A percentile compares a stretch with the other conserved stretches of the same genome.
These are phyloP conservation scores for Berkeleyomyces basicola DNA, from an alignment of 2,329 filamentous ascomycete genomes.

Conservation along the genomic window DNA sequence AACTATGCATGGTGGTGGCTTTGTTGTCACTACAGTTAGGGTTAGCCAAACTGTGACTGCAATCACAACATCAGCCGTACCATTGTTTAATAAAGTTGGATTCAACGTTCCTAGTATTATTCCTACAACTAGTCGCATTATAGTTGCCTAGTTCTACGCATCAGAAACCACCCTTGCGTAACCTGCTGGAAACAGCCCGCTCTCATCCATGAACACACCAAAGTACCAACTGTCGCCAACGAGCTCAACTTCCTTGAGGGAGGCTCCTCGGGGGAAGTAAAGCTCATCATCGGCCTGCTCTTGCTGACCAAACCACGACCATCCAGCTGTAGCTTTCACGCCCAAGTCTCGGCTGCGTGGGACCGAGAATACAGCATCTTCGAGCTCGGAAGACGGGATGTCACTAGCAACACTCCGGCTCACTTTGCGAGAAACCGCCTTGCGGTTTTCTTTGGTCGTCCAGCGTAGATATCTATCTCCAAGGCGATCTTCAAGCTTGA, in stretches of 20 bases:
- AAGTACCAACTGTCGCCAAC: constrained; percentile 85
- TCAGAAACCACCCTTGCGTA: constrained; percentile 41
- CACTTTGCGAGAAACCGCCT: constrained; percentile 1
- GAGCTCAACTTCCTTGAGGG: constrained; percentile 69
- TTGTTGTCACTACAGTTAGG: neutral
- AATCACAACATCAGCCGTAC: neutral
- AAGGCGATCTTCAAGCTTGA: constrained; percentile 26
- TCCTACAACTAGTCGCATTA: neutral
- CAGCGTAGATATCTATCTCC: constrained; percentile 1
- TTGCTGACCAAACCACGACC: constrained; percentile 60
- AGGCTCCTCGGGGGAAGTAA: constrained; percentile 66
- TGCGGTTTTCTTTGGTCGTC: constrained; percentile 3
- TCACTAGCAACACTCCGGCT: constrained; percentile 31
- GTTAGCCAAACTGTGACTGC: neutral
- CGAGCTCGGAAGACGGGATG: neutral
- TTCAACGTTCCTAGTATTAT: neutral
- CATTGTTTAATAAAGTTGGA: neutral
- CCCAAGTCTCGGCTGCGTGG: constrained; percentile 8
- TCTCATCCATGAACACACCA: constrained; percentile 66
- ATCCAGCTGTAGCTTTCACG: constrained; percentile 42
- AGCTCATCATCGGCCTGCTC: constrained; percentile 51
- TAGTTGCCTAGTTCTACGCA: neutral
- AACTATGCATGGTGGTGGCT: neutral
- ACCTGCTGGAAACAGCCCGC: constrained; percentile 64
- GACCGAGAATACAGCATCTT: neutral